Evolutionary conservation across 2,329 filamentous ascomycete species (phyloP).

Genomic region (Aspergillus costaricaensis): DNA sequence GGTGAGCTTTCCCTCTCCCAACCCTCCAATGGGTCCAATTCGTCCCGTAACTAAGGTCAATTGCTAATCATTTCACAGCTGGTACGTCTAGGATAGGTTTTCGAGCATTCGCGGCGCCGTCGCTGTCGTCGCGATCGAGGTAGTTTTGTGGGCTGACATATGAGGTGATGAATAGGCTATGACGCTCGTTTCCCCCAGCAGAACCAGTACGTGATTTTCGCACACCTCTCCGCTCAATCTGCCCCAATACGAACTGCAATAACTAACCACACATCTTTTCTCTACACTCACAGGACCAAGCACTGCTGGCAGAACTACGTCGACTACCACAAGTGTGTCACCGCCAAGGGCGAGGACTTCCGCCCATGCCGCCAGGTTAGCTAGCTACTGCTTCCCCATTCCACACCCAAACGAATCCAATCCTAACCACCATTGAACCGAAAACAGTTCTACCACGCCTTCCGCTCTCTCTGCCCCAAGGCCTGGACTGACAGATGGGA

Average conservation of each 20-base stretch:
- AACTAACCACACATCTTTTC: not conserved
- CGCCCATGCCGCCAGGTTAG: constrained; percentile 91
- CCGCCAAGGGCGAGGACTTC: constrained; percentile 98
- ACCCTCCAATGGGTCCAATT: constrained; percentile 22
- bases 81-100: constrained; percentile 44
- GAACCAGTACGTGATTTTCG: constrained; percentile 60
- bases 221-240: not conserved
- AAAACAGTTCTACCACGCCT: constrained; percentile 86
- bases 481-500: constrained; percentile 95
- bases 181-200: constrained; percentile 98
- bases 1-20: constrained; percentile 61
- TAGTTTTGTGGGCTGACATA: constrained; percentile 28
- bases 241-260: not conserved
- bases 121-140: constrained; percentile 10
- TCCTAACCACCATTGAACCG: not conserved
- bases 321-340: constrained; percentile 99
- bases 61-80: constrained; percentile 50
- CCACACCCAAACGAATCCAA: not conserved
- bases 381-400: not conserved
- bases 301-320: constrained; percentile 99
- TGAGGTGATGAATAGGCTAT: constrained; percentile 67
- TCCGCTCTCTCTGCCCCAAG: constrained; percentile 95
- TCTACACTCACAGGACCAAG: constrained; percentile 64
- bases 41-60: constrained; percentile 33
- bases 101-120: constrained; percentile 15